Base-by-base conservation (phyloP, 495 filamentous ascomycete species). In the Jackrogersella multiformis region DNA sequence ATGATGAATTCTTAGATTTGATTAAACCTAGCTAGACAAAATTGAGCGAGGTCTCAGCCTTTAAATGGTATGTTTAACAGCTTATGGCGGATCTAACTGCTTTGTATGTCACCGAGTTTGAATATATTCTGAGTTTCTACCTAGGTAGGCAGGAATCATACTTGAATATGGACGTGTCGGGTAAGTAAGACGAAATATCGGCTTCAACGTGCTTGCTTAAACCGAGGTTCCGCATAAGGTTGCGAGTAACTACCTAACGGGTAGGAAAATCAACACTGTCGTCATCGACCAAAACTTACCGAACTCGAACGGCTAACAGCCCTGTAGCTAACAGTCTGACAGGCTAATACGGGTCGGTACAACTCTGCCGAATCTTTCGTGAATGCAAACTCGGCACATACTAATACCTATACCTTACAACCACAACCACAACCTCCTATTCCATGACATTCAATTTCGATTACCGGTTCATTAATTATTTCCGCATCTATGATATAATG, bases 401-500 rank as follows among this genome's bases (percentile, higher is more conserved):
- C 21, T 34, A 8, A 15, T 26, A 35, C 26, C 2, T n/a, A n/a
- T n/a, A n/a, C n/a, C n/a, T n/a, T n/a, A n/a, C n/a, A n/a, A n/a
- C n/a, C n/a, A n/a, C n/a, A n/a, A n/a, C n/a, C n/a, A n/a, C n/a
- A n/a, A n/a, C n/a, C n/a, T n/a, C n/a, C 15, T 15, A 2, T 39
- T 15, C n/a, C 2, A 39, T 2, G 15, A n/a, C 2, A 16, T 1
- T 16, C 24, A 24, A 13, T 0, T 9, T 13, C 23, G 55, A 56
- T 16, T 21, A 24, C 46, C 15, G 36, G 32, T 56, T 20, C 18
- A 38, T 32, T n/a, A n/a, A n/a, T 34, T 26, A 26, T 23, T 32
- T 54, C 18, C 80, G 96, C 34, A 6, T 20, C 21, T 34, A 51
- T 44, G 12, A 20, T 18, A 6, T 42, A 12, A 56, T n/a, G 2